These are phyloP conservation scores for Achaetomium macrosporum DNA, from an alignment of 2,329 filamentous ascomycete genomes.

Conservation along the genomic window DNA sequence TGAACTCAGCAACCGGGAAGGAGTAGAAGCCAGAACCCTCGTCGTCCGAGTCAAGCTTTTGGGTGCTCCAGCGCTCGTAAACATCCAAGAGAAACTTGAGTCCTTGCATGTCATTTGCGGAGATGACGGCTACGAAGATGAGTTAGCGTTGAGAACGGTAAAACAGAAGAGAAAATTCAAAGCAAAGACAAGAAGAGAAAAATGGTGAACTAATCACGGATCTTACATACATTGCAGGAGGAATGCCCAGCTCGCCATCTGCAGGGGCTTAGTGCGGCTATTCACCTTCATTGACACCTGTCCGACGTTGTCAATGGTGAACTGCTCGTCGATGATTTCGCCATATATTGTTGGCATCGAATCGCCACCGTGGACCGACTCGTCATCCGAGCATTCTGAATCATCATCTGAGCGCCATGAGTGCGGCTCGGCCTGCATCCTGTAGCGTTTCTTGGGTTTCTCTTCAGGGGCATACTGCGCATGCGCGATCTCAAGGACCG, in stretches of 20 bases:
- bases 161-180: not conserved
- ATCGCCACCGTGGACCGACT: slow-evolving; percentile 28
- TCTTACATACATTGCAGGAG: not conserved
- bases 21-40: slow-evolving; percentile 31
- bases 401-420: slow-evolving; percentile 30
- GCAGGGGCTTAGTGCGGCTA: slow-evolving; percentile 51
- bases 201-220: no score
- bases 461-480: slow-evolving; percentile 60
- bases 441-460: slow-evolving; percentile 46
- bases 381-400: slow-evolving; percentile 28
- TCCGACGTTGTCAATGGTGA: slow-evolving; percentile 72
- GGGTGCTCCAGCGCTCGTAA: slow-evolving; percentile 38
- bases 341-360: slow-evolving; percentile 41
- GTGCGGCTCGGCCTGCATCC: slow-evolving; percentile 30
- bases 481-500: slow-evolving; percentile 63
- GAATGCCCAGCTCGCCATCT: slow-evolving; percentile 39
- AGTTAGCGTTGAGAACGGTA: not conserved
- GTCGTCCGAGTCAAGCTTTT: slow-evolving; percentile 34
- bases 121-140: slow-evolving; percentile 34
- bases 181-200: not conserved
- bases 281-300: slow-evolving; percentile 63
- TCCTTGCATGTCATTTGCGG: slow-evolving; percentile 46
- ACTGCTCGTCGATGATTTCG: slow-evolving; percentile 58
- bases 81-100: slow-evolving; percentile 55
- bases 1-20: slow-evolving; percentile 39